These are phyloP conservation scores for Westerdykella sp. DNA, from an alignment of 2,329 filamentous ascomycete species.

Conservation along the genomic window DNA sequence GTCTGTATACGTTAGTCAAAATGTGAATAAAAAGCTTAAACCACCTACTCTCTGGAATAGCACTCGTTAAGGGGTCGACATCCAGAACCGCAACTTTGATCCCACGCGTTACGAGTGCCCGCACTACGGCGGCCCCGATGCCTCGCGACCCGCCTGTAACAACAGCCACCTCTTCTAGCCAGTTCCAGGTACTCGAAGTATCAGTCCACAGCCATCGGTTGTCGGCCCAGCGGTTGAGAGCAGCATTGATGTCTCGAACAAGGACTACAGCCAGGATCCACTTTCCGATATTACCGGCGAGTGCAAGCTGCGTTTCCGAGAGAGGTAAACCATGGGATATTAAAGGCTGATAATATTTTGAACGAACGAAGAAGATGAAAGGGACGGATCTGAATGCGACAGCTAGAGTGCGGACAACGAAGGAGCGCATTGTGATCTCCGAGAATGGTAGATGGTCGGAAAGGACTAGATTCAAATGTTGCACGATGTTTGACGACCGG, in stretches of 20 bases:
- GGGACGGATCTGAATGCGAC: too few relatives aligned
- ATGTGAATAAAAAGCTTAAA: not conserved
- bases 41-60: constrained; percentile 21
- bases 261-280: constrained; percentile 21
- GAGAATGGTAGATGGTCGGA: too few relatives aligned
- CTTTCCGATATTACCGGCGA: constrained; percentile 20
- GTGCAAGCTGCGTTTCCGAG: constrained; percentile 18
- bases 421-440: too few relatives aligned
- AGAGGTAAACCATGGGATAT: constrained; percentile 20
- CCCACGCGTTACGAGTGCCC: constrained; percentile 26
- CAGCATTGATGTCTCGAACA: constrained; percentile 19
- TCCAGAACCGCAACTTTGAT: constrained; percentile 34
- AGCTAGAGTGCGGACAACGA: too few relatives aligned
- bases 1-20: constrained; percentile 17
- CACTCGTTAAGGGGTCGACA: constrained; percentile 24
- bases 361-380: not conserved
- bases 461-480: too few relatives aligned
- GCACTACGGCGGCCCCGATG: constrained; percentile 30
- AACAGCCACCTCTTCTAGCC: constrained; percentile 29
- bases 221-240: constrained; percentile 27
- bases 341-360: constrained; percentile 10
- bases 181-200: constrained; percentile 26
- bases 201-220: constrained; percentile 37
- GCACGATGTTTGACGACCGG: too few relatives aligned
- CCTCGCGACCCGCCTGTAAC: constrained; percentile 34